Evolutionary conservation across 768 basidiomycete species (phyloP).

Genomic region (Chiua virens): DNA sequence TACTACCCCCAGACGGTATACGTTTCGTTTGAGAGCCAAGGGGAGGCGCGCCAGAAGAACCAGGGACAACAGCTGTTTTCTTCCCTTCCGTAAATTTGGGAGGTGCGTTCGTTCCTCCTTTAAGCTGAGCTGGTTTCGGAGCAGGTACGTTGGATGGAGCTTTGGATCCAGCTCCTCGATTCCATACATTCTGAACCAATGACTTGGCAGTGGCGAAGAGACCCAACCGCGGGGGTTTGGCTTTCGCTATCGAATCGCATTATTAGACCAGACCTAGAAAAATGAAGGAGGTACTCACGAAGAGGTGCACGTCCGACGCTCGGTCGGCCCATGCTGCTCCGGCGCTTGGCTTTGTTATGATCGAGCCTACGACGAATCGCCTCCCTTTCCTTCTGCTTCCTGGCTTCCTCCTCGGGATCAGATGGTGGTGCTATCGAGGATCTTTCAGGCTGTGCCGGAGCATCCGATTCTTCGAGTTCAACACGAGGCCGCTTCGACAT

Average conservation of each 20-base stretch:
- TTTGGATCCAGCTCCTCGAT: slow-evolving; percentile 44
- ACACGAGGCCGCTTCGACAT: slow-evolving; percentile 47
- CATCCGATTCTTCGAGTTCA: slow-evolving; percentile 29
- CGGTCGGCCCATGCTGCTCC: slow-evolving; percentile 60
- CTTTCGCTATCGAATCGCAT: slow-evolving; percentile 35
- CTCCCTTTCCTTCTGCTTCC: slow-evolving; percentile 49
- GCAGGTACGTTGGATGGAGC: slow-evolving; percentile 25
- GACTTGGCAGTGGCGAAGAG: slow-evolving; percentile 71
- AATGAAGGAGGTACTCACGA: slow-evolving; percentile 33
- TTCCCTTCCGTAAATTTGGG: slow-evolving; percentile 14
- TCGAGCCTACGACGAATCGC: slow-evolving; percentile 66
- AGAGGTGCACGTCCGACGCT: slow-evolving; percentile 43
- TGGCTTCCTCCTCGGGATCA: slow-evolving; percentile 29
- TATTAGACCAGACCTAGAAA: slow-evolving; percentile 4
- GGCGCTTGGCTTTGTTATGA: slow-evolving; percentile 61
- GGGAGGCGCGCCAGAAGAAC: slow-evolving; percentile 24
- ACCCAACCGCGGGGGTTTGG: slow-evolving; percentile 55
- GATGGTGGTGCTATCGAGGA: slow-evolving; percentile 34
- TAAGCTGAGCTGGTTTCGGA: slow-evolving; percentile 23
- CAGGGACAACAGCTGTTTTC: slow-evolving; percentile 18
- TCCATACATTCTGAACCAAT: slow-evolving; percentile 74
- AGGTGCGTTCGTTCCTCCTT: slow-evolving; percentile 13
- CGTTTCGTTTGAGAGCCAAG: slow-evolving; percentile 18
- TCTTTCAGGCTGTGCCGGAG: slow-evolving; percentile 25
- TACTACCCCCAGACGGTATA: slow-evolving; percentile 15